These are phyloP conservation scores for Helicostylum pulchrum DNA, from an alignment of 192 early-diverging fungal species.

Conservation along the genomic window DNA sequence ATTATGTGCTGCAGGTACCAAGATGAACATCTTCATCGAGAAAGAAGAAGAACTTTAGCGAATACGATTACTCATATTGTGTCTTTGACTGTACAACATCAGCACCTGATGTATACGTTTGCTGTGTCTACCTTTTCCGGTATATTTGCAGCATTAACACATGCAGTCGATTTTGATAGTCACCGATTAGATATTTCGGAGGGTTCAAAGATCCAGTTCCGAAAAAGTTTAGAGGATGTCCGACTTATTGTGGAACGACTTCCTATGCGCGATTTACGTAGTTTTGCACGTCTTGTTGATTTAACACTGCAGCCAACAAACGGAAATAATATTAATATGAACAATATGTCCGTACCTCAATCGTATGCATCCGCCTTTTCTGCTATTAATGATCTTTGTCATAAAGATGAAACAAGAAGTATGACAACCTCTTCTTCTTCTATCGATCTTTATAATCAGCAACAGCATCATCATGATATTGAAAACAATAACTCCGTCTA, in stretches of 20 bases:
- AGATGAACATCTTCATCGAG: slow-evolving; percentile 17
- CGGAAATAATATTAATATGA: slow-evolving; percentile 1
- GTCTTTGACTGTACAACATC: slow-evolving; percentile 11
- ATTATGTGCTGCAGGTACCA: slow-evolving; percentile 26
- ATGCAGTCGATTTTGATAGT: slow-evolving; percentile 27
- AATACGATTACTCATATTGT: slow-evolving; percentile 33
- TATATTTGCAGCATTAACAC: slow-evolving; percentile 28
- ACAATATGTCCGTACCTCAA: background rate
- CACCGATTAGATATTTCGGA: slow-evolving; percentile 12
- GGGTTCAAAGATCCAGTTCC: slow-evolving; percentile 21
- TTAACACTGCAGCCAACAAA: slow-evolving; percentile 9
- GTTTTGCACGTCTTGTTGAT: slow-evolving; percentile 20
- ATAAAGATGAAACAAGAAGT: slow-evolving; percentile 7
- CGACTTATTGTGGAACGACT: slow-evolving; percentile 14
- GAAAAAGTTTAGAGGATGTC: slow-evolving; percentile 15
- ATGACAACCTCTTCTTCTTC: slow-evolving; percentile 3
- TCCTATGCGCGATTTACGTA: slow-evolving; percentile 16
- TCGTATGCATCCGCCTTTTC: slow-evolving; percentile 17
- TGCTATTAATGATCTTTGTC: slow-evolving; percentile 20
- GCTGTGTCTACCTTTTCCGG: slow-evolving; percentile 15
- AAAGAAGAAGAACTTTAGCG: slow-evolving; percentile 23
- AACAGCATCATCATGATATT: slow-evolving; percentile 2
- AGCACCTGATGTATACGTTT: slow-evolving; percentile 21
- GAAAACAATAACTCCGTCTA: background rate
- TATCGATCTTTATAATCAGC: background rate